These are phyloP conservation scores for Logfia minima DNA, from an alignment of 129 eudicot genomes.

Conservation along the genomic window DNA sequence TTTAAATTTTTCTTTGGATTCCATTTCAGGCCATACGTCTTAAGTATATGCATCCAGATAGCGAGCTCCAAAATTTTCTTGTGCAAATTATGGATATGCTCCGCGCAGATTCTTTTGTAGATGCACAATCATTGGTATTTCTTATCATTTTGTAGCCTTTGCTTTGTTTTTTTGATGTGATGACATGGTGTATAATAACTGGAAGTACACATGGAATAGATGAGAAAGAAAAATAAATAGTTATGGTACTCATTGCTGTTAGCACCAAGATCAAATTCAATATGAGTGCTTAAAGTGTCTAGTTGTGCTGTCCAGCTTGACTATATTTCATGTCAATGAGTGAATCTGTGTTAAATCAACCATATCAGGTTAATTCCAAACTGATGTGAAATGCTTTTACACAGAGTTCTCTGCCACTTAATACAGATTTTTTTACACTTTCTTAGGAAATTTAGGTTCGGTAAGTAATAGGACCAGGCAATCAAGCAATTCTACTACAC, in stretches of 20 bases:
- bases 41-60: slow-evolving; percentile 87
- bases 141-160: slow-evolving; percentile 20
- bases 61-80: slow-evolving; percentile 78
- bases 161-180: slow-evolving; percentile 18
- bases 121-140: slow-evolving; percentile 95
- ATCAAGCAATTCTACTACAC: slow-evolving; percentile 15
- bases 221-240: neutral
- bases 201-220: neutral
- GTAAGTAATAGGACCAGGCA: slow-evolving; percentile 7
- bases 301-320: neutral
- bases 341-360: slow-evolving; percentile 4
- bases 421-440: neutral
- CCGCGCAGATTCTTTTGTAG: slow-evolving; percentile 62
- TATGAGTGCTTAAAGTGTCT: slow-evolving; percentile 2
- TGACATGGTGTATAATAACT: slow-evolving; percentile 17
- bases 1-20: slow-evolving; percentile 17
- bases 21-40: slow-evolving; percentile 71
- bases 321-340: neutral
- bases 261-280: neutral
- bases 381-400: neutral
- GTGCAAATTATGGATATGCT: slow-evolving; percentile 88
- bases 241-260: neutral
- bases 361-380: neutral
- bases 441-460: neutral
- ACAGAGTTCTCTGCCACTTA: slow-evolving; percentile 13